A percentile compares a stretch with the other conserved stretches of the same genome.
Conservation (phyloP, 2,329 filamentous ascomycete genomes). For the Botrytis tulipae region DNA sequence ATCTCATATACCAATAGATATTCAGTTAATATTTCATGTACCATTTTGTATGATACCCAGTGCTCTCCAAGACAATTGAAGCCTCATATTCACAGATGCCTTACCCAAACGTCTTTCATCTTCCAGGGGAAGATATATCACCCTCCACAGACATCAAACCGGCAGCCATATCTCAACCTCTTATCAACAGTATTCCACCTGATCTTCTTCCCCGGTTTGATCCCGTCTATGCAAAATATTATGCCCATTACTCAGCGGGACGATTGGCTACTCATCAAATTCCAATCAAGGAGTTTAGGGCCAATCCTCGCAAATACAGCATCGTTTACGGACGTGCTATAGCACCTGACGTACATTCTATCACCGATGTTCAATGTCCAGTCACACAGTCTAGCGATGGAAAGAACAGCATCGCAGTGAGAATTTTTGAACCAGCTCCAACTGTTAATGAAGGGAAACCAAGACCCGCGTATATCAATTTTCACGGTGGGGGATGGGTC, state of each 20-base stretch:
- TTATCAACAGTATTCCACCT: constrained; percentile 44
- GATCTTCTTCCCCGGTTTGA: constrained; percentile 42
- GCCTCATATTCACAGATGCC: not conserved
- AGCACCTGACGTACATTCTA: constrained; percentile 40
- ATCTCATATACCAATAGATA: not conserved
- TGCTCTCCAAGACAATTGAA: not conserved
- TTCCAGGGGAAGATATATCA: constrained; percentile 9
- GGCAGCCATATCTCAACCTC: constrained; percentile 37
- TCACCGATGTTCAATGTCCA: constrained; percentile 41
- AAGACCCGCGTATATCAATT: constrained; percentile 43
- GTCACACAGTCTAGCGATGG: constrained; percentile 42
- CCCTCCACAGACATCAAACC: constrained; percentile 14
- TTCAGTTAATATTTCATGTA: not conserved
- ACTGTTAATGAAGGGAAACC: constrained; percentile 31
- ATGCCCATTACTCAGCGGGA: constrained; percentile 44
- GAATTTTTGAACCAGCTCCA: constrained; percentile 42
- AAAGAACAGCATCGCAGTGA: constrained; percentile 40
- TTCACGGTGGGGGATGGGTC: constrained; percentile 41
- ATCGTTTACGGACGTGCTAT: constrained; percentile 41
- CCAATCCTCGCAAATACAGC: constrained; percentile 42
- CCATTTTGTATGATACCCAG: not conserved
- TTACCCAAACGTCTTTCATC: constrained; percentile 12
- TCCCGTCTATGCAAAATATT: constrained; percentile 43
- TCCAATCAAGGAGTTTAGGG: constrained; percentile 38
- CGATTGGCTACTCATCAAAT: constrained; percentile 44